A percentile compares a stretch with the other conserved stretches of the same genome.
Conservation (phyloP, 1,284 basidiomycete genomes). For the Rhodotorula sp. region DNA sequence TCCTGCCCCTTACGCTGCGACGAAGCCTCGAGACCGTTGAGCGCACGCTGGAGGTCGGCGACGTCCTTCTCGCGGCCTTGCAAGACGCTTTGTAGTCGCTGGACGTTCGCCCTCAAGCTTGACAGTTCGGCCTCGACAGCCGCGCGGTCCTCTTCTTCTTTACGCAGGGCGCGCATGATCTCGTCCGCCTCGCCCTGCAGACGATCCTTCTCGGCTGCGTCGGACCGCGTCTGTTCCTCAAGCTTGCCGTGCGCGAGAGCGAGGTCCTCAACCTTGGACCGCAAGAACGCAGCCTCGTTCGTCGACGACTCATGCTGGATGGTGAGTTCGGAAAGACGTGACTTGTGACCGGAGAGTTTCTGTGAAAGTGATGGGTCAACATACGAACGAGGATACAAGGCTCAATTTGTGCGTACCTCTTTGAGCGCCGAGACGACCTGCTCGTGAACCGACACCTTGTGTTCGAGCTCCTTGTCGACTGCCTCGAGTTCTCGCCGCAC, state of each 20-base stretch:
- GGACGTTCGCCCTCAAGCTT: constrained; percentile 51
- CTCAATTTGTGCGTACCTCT: constrained; percentile 56
- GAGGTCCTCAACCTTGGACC: constrained; percentile 67
- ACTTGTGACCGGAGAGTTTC: constrained; percentile 41
- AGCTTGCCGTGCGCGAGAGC: constrained; percentile 59
- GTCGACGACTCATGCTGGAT: constrained; percentile 42
- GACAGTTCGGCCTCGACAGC: constrained; percentile 48
- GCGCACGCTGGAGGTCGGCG: constrained; percentile 65
- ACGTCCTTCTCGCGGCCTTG: constrained; percentile 71
- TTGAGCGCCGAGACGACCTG: constrained; percentile 70
- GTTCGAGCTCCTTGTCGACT: constrained; percentile 60
- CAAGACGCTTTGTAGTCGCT: constrained; percentile 57
- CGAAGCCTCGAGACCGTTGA: constrained; percentile 58
- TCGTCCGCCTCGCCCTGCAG: constrained; percentile 59
- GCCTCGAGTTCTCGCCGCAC: constrained; percentile 52
- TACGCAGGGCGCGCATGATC: constrained; percentile 63
- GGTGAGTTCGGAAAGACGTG: constrained; percentile 41
- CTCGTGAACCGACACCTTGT: constrained; percentile 69
- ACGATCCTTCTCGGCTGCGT: constrained; percentile 34
- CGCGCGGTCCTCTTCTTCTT: constrained; percentile 51
- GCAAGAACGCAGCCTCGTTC: constrained; percentile 45
- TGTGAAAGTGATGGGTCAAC: neutral
- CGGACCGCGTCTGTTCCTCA: constrained; percentile 41
- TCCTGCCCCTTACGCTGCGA: constrained; percentile 70
- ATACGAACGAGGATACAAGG: too few species aligned